Base-by-base conservation (phyloP, 331 rosid genomes). In the Malus hybrid region DNA sequence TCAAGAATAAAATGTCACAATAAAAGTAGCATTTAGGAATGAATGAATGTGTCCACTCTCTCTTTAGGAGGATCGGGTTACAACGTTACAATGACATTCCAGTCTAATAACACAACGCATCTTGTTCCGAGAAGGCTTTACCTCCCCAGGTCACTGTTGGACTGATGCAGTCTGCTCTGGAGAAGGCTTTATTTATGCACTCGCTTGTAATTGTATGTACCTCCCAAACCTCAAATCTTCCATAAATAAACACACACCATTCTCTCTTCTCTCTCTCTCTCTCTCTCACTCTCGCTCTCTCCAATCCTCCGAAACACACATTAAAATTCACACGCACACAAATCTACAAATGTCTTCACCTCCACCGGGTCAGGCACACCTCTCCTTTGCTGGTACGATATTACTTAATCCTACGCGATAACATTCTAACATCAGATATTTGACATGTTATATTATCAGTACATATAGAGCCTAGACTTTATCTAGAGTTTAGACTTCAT, bases 141-240 rank as follows among this genome's bases (percentile, higher is more conserved):
- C 5, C 65, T 13, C 66, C 28, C 19, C 67, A 22, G 66, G 67
- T 55, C 33, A 10, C 67, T 33, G 20, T 8, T 57, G 55, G 57
- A 60, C 16, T 39, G 6, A 2, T 60, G 77, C 57, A 24, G 3
- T 60, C 76, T 60, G 18, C 13, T 73, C 76, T 73, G 36, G 77
- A 27, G 77, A 59, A 60, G 77, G 77, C 77, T 73, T 64, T 64
- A 64, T 39, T 63, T 5, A 27, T 42, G 59, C 64, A 73, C 57
- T 59, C 10, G 16, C 16, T 24, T 16, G 32, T 16, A n/a, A 4
- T 50, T 46, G 44, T 31, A 39, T 60, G 69, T 73, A 27, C 77
- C 44, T 7, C 12, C 57, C 69, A 10, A 42, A 42, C 48, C 48
- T 42, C 48, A 42, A 24, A 10, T 16, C 59, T 33, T 22, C 55